phyloP scores from a whole-genome alignment of 1,284 basidiomycete species.

The Sporisorium graminicola region DNA sequence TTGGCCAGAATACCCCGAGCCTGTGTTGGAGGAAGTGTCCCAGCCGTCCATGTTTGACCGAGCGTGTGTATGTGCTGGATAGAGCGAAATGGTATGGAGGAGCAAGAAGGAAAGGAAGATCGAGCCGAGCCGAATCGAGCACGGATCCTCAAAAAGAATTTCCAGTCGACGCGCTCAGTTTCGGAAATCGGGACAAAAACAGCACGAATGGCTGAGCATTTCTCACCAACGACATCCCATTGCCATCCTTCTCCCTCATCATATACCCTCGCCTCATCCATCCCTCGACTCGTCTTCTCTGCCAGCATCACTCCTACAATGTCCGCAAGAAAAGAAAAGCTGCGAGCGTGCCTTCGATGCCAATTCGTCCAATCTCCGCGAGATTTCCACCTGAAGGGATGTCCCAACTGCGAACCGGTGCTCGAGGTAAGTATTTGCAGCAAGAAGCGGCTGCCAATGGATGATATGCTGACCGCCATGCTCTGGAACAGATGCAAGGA shows the following conservation, averaged over 20 bases:
- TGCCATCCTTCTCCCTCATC: not conserved
- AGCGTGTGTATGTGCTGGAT: not conserved
- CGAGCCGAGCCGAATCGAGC: slow-evolving; percentile 17
- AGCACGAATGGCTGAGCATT: not conserved
- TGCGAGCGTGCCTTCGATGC: slow-evolving; percentile 91
- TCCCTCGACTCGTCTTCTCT: not conserved
- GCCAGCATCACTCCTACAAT: slow-evolving; percentile 21
- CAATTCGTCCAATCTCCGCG: slow-evolving; percentile 85
- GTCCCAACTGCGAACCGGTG: slow-evolving; percentile 96
- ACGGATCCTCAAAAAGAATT: slow-evolving; percentile 10
- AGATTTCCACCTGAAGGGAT: slow-evolving; percentile 88
- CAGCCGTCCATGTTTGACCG: slow-evolving; percentile 35
- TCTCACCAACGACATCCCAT: not conserved
- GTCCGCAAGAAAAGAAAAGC: slow-evolving; percentile 71
- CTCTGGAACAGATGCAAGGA: slow-evolving; percentile 81
- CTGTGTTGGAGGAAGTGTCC: slow-evolving; percentile 15
- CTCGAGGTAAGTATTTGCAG: slow-evolving; percentile 78
- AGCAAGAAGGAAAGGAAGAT: not conserved
- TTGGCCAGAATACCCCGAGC: slow-evolving; percentile 7
- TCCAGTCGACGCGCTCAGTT: not conserved
- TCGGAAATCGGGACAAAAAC: slow-evolving; percentile 20
- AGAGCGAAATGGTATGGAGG: not conserved
- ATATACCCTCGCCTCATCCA: too few relatives aligned
- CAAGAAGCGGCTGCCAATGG: not conserved
- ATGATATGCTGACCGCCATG: not conserved